These are phyloP conservation scores for Wallemia ichthyophaga DNA, from an alignment of 1,284 basidiomycete species.

Conservation along the genomic window DNA sequence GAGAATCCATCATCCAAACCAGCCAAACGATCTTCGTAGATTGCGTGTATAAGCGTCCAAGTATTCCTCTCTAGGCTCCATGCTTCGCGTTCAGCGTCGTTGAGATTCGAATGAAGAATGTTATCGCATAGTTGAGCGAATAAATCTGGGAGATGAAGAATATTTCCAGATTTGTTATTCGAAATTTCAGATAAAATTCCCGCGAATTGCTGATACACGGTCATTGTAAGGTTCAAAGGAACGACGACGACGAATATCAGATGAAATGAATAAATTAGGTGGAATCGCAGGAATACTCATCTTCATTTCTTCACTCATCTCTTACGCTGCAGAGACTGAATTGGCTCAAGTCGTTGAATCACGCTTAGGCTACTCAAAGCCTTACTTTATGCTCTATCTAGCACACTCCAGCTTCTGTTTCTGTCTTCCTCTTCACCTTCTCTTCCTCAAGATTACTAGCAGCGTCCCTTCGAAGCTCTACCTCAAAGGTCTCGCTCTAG, in stretches of 20 bases:
- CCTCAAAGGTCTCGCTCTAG: conserved; percentile 22
- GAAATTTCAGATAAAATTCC: background rate
- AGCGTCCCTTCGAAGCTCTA: conserved; percentile 21
- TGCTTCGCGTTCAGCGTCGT: conserved; percentile 26
- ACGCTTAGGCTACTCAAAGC: conserved; percentile 30
- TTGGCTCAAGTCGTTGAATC: conserved; percentile 6
- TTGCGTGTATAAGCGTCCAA: conserved; percentile 42
- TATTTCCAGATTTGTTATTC: background rate
- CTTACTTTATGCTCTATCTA: conserved; percentile 46
- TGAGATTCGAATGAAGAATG: conserved; percentile 8
- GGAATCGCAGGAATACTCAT: conserved; percentile 1
- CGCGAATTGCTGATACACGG: background rate
- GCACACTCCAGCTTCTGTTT: conserved; percentile 38
- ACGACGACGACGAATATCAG: background rate
- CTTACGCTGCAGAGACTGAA: conserved; percentile 11
- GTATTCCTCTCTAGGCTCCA: conserved; percentile 45
- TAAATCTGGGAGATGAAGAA: background rate
- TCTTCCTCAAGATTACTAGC: conserved; percentile 26
- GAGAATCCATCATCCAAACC: conserved; percentile 27
- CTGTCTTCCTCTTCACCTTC: conserved; percentile 36
- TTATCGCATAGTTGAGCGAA: conserved; percentile 10
- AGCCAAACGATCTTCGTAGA: conserved; percentile 17
- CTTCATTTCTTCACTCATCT: conserved; percentile 6
- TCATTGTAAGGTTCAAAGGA: background rate
- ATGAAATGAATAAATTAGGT: background rate